Conservation (phyloP, 371 early-diverging fungal species). For the Mortierella sp. region DNA sequence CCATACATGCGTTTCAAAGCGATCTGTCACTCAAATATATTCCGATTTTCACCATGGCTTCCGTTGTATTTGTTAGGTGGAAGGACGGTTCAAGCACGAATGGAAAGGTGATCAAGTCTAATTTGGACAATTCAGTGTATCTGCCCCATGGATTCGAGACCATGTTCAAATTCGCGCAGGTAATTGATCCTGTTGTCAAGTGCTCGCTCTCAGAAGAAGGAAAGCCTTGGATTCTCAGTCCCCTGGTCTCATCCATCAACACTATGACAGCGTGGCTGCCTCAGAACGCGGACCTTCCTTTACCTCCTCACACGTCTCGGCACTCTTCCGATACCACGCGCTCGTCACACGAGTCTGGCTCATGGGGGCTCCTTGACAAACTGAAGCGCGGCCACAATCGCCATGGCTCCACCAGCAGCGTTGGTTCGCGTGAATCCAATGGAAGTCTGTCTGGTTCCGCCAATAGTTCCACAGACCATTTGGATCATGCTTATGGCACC, state of each 20-base stretch:
- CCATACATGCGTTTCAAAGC: no score
- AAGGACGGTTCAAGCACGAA: constrained; percentile 69
- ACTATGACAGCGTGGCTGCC: constrained; percentile 55
- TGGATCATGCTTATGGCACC: constrained; percentile 1
- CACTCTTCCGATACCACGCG: constrained; percentile 22
- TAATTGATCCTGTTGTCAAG: constrained; percentile 69
- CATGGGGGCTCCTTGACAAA: constrained; percentile 39
- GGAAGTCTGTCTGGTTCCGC: constrained; percentile 20
- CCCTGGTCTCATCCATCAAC: constrained; percentile 70
- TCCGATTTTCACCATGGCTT: no score
- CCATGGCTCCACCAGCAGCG: constrained; percentile 7
- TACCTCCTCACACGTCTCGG: constrained; percentile 27
- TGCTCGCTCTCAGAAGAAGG: constrained; percentile 58
- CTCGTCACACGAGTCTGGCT: not conserved
- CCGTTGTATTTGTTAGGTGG: constrained; percentile 46
- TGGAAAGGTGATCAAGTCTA: constrained; percentile 67
- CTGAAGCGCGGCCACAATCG: constrained; percentile 23
- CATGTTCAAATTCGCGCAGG: constrained; percentile 65
- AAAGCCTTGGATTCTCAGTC: constrained; percentile 66
- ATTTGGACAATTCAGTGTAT: constrained; percentile 56
- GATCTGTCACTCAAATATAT: no score
- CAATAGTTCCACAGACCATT: constrained; percentile 15
- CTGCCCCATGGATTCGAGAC: constrained; percentile 67
- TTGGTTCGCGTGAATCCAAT: constrained; percentile 8
- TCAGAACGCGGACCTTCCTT: constrained; percentile 39